Conservation (phyloP, 306 rosid genomes). For the Crataegus laevigata region DNA sequence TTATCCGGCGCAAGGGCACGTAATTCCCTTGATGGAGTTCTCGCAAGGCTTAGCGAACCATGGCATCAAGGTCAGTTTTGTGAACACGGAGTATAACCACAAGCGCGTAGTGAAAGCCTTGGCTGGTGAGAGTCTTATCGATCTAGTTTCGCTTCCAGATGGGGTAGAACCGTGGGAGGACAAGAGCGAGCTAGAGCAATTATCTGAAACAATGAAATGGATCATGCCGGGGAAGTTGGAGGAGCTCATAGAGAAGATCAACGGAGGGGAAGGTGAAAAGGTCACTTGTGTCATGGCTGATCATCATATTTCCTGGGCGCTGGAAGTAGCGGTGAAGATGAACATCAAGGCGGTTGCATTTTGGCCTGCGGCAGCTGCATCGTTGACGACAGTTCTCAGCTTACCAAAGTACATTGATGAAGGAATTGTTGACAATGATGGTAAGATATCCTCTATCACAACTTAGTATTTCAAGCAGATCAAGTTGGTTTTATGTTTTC, state of each 20-base stretch:
- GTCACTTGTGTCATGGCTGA: constrained; percentile 38
- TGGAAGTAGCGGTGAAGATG: constrained; percentile 41
- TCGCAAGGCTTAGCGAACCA: constrained; percentile 37
- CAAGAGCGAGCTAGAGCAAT: constrained; percentile 21
- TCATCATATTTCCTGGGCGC: constrained; percentile 29
- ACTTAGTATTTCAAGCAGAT: no score
- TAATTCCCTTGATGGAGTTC: constrained; percentile 58
- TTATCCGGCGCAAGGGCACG: constrained; percentile 76
- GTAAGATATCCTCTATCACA: constrained; percentile 7
- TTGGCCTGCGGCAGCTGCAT: constrained; percentile 44
- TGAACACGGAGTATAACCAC: constrained; percentile 34
- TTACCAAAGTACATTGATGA: constrained; percentile 29
- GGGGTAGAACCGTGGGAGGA: constrained; percentile 34
- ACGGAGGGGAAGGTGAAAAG: constrained; percentile 10
- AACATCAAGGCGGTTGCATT: constrained; percentile 32
- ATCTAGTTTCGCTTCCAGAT: constrained; percentile 42
- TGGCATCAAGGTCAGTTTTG: constrained; percentile 49
- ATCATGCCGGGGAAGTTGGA: constrained; percentile 42
- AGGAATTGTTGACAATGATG: constrained; percentile 28
- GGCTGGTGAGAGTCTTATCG: constrained; percentile 1
- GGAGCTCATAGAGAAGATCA: constrained; percentile 34
- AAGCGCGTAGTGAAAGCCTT: constrained; percentile 25
- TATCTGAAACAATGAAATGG: constrained; percentile 11
- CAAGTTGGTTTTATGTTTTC: no score
- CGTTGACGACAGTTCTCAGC: constrained; percentile 11